phyloP scores from a whole-genome alignment of 2,329 filamentous ascomycete species.

The Venturia oleaginea region DNA sequence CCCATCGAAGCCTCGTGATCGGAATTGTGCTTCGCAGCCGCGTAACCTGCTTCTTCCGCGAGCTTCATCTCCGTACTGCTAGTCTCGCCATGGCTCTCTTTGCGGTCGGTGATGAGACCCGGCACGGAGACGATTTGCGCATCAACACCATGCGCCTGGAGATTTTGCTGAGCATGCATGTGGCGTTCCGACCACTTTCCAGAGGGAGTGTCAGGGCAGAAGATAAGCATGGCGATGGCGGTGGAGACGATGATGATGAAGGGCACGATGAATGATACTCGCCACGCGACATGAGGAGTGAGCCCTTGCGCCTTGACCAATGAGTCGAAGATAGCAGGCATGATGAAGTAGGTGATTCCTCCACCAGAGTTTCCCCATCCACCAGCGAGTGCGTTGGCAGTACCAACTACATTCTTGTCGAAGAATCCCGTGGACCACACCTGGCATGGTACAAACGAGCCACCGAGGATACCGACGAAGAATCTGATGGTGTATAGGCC shows the following conservation, averaged over 20 bases:
- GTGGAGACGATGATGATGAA: slow-evolving; percentile 63
- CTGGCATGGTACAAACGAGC: slow-evolving; percentile 75
- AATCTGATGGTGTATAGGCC: slow-evolving; percentile 68
- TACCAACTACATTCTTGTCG: slow-evolving; percentile 85
- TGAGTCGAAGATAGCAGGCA: slow-evolving; percentile 83
- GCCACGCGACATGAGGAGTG: slow-evolving; percentile 63
- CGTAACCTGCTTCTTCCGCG: slow-evolving; percentile 22
- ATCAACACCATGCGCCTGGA: not conserved
- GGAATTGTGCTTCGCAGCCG: slow-evolving; percentile 24
- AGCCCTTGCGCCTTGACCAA: slow-evolving; percentile 52
- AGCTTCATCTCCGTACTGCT: slow-evolving; percentile 5
- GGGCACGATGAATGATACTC: slow-evolving; percentile 75
- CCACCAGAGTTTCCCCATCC: slow-evolving; percentile 84
- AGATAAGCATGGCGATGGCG: slow-evolving; percentile 58
- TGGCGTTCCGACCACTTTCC: slow-evolving; percentile 72
- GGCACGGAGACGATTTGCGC: not conserved
- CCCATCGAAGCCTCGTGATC: slow-evolving; percentile 33
- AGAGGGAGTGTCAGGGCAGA: slow-evolving; percentile 73
- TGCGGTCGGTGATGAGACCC: slow-evolving; percentile 26
- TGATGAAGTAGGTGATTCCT: slow-evolving; percentile 86
- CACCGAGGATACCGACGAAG: slow-evolving; percentile 72
- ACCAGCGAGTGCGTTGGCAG: slow-evolving; percentile 75
- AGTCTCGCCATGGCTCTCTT: not conserved
- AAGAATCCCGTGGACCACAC: slow-evolving; percentile 92
- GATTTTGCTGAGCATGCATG: slow-evolving; percentile 23